Conservation (phyloP, 208 protist genomes). For the Wallacemonas collosoma region DNA sequence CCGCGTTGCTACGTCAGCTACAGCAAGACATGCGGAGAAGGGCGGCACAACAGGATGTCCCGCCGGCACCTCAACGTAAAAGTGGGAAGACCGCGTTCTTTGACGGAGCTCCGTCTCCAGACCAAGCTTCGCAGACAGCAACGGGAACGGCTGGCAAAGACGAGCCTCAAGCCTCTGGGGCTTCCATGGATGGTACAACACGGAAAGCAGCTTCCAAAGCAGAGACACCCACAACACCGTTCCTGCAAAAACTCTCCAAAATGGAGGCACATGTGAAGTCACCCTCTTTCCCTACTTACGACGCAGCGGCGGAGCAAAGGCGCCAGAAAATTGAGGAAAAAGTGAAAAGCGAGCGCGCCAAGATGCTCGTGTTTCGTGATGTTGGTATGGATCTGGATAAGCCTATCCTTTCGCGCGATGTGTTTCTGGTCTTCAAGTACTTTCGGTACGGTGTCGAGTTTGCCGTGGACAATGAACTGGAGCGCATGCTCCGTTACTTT, state of each 20-base stretch:
- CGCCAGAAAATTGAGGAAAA: constrained; percentile 50
- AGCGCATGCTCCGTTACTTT: constrained; percentile 89
- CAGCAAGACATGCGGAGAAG: constrained; percentile 39
- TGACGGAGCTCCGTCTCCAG: constrained; percentile 2
- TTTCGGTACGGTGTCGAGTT: constrained; percentile 87
- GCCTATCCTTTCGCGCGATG: constrained; percentile 85
- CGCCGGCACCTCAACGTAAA: constrained; percentile 31
- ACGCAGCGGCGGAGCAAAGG: constrained; percentile 40
- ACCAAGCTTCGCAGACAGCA: not conserved
- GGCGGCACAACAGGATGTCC: constrained; percentile 26
- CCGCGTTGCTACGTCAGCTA: constrained; percentile 35
- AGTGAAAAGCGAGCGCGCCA: constrained; percentile 68
- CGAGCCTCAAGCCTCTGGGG: not conserved
- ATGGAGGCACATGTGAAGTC: constrained; percentile 58
- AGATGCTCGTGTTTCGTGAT: constrained; percentile 85
- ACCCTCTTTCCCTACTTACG: constrained; percentile 54
- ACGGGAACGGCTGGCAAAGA: not conserved
- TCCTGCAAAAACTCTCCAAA: constrained; percentile 59
- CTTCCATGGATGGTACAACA: too few species aligned
- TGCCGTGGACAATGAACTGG: constrained; percentile 87
- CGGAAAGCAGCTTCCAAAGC: not conserved
- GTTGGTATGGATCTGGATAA: constrained; percentile 91
- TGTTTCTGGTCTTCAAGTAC: constrained; percentile 88
- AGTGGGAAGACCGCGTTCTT: constrained; percentile 54
- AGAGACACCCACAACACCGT: constrained; percentile 15